Evolutionary conservation across 202 grass and related monocot species (phyloP), one percentile per base, ranked within the genome.

Genomic region (Setaria italica): DNA sequence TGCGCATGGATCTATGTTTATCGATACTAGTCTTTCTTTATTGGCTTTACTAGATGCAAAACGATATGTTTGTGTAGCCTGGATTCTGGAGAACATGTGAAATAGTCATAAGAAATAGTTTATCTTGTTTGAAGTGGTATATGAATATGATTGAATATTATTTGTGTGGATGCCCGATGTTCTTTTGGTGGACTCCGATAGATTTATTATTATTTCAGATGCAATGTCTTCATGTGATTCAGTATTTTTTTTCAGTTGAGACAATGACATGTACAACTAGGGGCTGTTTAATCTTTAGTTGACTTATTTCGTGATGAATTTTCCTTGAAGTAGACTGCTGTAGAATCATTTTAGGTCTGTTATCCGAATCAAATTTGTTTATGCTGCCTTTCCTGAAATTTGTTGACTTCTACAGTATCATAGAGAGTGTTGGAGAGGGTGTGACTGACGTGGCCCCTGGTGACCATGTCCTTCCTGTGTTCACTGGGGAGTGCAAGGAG

Each of bases 401-500:
- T 25, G 13, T 81, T 75, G 54, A 71, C 72, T 3, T 81, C 42
- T n/a, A 10, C 84, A 95, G 93, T 8, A 94, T 95, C 67, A 86
- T 95, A 59, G 95, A 95, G 89, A 94, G 91, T 84, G 91, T 98
- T 78, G 95, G 93, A 58, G 89, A 95, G 74, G 95, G 95, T 45
- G 93, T 98, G 84, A 94, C 86, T 49, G 93, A 94, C 0, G 19
- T 95, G 5, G 83, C 86, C 15, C 89, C 93, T 4, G 93, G 95
- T 53, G 93, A 95, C 83, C 93, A 98, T 67, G 95, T 98, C 29
- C 95, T 98, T 2, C 95, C 95, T 41, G 95, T 98, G 19, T 98
- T 98, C 85, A 98, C 92, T 32, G 95, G 95, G 33, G 95, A 97
- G 56, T 97, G 95, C 83, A 97, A 95, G 79, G 95, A 97, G 34